Evolutionary conservation across 495 filamentous ascomycete genomes (phyloP), one percentile per base, ranked within the genome.

Genomic region (Choiromyces venosus): DNA sequence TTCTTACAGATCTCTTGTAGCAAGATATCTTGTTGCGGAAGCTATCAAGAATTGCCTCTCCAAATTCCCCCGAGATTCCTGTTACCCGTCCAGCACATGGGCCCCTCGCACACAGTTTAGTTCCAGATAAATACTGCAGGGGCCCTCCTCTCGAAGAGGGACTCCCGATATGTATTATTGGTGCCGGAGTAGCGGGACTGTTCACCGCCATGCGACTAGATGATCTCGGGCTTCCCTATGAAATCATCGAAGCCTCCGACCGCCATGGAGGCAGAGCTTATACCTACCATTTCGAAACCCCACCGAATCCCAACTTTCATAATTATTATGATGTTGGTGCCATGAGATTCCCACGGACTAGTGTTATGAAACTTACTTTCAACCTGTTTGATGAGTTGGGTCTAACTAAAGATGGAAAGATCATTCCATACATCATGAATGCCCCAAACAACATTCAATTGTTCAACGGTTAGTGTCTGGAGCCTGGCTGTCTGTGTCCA

Each of bases 311-410:
- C 25, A 25, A 52, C 1, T 52, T 52, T 25, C 82, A 83, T 42
- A 73, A 84, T 68, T 85, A 86, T 73, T 86, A 82, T 69, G 84
- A 86, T 75, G 80, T 83, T 36, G 84, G 84, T 1, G 83, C 83
- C 2, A 85, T 85, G 84, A 72, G 84, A 39, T 84, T 79, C 71
- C 84, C 84, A 5, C 40, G 83, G 19, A 82, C 68, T 36, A 37
- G 56, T 0, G 46, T 81, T 38, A 83, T 83, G 82, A 33, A 39
- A 10, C 40, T 38, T 12, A 76, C 66, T n/a, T 79, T 79, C 65
- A 61, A 75, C 18, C 68, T 82, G 29, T 73, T 81, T 56, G 29
- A 74, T 4, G 61, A 37, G 39, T 65, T 71, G 10, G 69, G 9
- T 0, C 33, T 74, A 25, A 68, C 33, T 37, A 46, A 70, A 42